Base-by-base conservation (phyloP, 768 basidiomycete species). In the Trametes punicea region DNA sequence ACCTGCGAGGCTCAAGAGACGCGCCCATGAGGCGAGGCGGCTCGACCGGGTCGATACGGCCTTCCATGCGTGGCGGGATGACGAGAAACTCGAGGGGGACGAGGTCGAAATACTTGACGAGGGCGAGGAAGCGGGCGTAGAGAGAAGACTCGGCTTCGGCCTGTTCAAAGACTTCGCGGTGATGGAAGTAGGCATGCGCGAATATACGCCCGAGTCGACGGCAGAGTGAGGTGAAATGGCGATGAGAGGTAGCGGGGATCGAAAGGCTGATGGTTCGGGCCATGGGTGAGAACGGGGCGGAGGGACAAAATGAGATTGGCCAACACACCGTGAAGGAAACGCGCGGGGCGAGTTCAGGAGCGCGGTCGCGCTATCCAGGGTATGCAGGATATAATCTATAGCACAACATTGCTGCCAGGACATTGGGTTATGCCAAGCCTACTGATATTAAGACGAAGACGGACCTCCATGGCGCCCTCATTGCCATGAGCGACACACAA, bases 131-230 rank as follows among this genome's bases (percentile, higher is more conserved):
- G 64, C 94, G 87, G 31, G 88, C 87, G 66, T 96, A 95, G 2
- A 97, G 77, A 0, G 89, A 89, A 6, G 88, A 92, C 71, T 97
- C 94, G 6, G 85, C 90, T 73, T 95, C 93, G 27, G 88, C 88
- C 67, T 91, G 88, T 62, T 91, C 88, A 68, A 96, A 96, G 0
- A 84, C 83, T 67, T 94, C 93, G 60, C 91, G 87, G 70, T 96
- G 93, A 69, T 93, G 92, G 74, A 88, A 95, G 76, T 93, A 98
- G 2, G 94, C 93, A 70, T 99, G 96, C 0, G 92, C 91, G 67
- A 99, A 98, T 60, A 98, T 94, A 33, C 96, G 85, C 1, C 93
- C 93, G 1, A 98, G 83, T 13, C 96, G 85, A 0, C 96, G 84
- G 18, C 92, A 91, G 21, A 96, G 85, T 15, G 90, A 92, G 46